Evolutionary conservation across 208 protist genomes (phyloP).

Genomic region (Leishmania major): DNA sequence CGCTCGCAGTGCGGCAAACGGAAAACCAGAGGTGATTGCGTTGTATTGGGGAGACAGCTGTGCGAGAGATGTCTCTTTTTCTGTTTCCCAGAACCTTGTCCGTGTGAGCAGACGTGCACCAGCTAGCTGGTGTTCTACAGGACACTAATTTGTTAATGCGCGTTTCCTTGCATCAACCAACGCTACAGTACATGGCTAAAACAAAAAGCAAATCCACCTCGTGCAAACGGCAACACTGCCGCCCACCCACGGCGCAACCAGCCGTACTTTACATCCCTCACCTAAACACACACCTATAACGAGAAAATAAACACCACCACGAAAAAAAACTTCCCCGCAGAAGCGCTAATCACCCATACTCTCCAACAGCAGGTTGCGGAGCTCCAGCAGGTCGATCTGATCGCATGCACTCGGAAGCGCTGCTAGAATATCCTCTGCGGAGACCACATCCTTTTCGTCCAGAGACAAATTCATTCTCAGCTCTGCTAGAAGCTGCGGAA

Average conservation of each 20-base stretch:
- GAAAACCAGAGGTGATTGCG: background rate
- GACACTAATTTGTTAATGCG: background rate
- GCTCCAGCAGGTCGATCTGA: slow-evolving; percentile 66
- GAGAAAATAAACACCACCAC: background rate
- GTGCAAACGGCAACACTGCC: background rate
- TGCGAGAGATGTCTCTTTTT: slow-evolving; percentile 2
- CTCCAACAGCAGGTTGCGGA: slow-evolving; percentile 74
- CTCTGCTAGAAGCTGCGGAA: slow-evolving; percentile 65
- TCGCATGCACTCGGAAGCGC: slow-evolving; percentile 39
- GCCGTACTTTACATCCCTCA: background rate
- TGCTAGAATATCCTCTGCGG: slow-evolving; percentile 51
- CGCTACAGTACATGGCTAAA: background rate
- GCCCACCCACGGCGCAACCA: background rate
- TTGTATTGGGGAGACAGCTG: background rate
- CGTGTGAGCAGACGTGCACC: background rate
- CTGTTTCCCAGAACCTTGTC: background rate
- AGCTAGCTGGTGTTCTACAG: background rate
- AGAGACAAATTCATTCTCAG: slow-evolving; percentile 50
- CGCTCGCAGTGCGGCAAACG: background rate
- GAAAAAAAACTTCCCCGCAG: background rate
- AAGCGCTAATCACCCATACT: slow-evolving; percentile 6
- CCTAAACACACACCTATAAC: background rate
- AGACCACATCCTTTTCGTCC: slow-evolving; percentile 49
- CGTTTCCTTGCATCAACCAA: background rate
- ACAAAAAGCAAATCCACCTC: background rate